Percentiles rank a stretch among this genome's conserved stretches.
Evolutionary conservation across 345 rosid species (phyloP).

Genomic region (Cardamine occulta): DNA sequence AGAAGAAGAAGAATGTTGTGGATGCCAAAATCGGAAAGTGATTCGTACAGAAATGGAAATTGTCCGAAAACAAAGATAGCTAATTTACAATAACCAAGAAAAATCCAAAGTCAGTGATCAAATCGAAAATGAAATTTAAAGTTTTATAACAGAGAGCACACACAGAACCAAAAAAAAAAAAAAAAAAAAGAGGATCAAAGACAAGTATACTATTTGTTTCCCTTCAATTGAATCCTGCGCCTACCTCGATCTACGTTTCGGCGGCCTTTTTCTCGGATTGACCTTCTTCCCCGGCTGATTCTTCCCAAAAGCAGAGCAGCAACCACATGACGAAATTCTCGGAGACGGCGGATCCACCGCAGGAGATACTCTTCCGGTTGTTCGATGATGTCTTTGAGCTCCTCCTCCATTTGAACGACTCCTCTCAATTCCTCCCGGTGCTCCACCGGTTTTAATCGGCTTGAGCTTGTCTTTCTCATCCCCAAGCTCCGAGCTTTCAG

Average conservation of each 20-base stretch:
- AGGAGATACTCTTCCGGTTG: conserved; percentile 80
- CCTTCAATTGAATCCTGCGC: background rate
- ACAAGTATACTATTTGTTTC: conserved; percentile 22
- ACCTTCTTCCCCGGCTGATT: conserved; percentile 50
- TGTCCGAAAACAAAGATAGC: conserved; percentile 19
- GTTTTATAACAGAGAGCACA: conserved; percentile 30
- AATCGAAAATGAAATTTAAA: background rate
- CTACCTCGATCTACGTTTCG: conserved; percentile 67
- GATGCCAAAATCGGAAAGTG: conserved; percentile 24
- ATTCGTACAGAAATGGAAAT: conserved; percentile 25
- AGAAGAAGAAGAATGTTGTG: background rate
- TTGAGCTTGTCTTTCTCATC: conserved; percentile 49
- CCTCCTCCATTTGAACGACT: conserved; percentile 86
- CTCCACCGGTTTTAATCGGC: conserved; percentile 45
- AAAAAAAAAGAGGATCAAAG: conserved; percentile 7
- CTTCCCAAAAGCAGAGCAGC: conserved; percentile 70
- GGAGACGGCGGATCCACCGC: conserved; percentile 96
- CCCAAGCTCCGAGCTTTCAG: conserved; percentile 34
- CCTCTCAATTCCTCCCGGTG: conserved; percentile 55
- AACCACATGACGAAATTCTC: conserved; percentile 79
- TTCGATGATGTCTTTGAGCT: conserved; percentile 55
- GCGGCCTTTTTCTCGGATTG: conserved; percentile 52
- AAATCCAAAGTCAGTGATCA: conserved; percentile 17
- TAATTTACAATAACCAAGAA: conserved; percentile 30
- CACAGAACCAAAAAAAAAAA: background rate